Conservation (phyloP, 208 protist genomes). For the Wallacemonas collosoma region DNA sequence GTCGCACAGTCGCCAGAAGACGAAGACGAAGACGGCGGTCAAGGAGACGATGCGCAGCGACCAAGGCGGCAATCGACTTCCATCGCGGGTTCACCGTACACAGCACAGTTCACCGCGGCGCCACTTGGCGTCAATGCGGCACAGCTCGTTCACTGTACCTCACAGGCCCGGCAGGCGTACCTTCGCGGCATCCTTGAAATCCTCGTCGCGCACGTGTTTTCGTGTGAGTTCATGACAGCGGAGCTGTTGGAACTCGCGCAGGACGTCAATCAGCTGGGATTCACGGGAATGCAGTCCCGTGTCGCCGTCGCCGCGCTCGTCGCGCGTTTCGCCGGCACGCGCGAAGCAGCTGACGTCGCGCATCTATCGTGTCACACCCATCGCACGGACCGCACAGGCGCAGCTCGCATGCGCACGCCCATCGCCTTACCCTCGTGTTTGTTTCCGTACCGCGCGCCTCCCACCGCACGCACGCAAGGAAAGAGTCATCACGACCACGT, state of each 20-base stretch:
- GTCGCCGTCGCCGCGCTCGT: not conserved
- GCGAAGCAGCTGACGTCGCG: not conserved
- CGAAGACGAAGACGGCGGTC: no score
- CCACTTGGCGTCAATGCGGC: no score
- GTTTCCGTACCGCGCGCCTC: not conserved
- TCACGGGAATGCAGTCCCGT: not conserved
- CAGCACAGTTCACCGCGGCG: no score
- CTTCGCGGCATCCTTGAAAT: conserved; percentile 5
- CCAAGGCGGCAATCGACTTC: no score
- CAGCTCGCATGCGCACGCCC: no score
- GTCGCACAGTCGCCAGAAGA: no score
- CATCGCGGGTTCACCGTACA: no score
- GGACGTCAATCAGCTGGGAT: conserved; percentile 4
- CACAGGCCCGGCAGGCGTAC: not conserved
- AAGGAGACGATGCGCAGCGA: no score
- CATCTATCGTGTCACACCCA: no score
- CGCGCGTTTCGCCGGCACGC: not conserved
- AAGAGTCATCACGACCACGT: not conserved
- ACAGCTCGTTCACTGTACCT: not conserved
- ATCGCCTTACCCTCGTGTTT: not conserved
- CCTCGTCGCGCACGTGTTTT: conserved; percentile 8
- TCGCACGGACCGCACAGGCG: no score
- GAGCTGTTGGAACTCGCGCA: not conserved
- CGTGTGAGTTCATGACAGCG: not conserved
- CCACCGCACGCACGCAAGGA: not conserved